Conservation (phyloP, 768 basidiomycete species). For the Phaffia tasmanica region DNA sequence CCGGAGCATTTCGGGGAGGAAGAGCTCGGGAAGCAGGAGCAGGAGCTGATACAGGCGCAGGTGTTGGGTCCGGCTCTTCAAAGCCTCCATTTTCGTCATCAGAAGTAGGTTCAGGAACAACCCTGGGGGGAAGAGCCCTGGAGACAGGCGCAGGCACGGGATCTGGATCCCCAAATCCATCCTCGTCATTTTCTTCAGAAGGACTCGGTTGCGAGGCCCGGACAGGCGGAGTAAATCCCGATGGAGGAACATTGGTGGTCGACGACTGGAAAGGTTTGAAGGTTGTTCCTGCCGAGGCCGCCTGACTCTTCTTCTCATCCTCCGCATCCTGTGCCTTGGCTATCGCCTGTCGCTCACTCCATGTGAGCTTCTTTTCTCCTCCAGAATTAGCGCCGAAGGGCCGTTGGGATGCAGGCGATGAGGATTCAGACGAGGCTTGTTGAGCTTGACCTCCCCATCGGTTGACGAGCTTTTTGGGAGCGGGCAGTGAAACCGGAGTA, state of each 20-base stretch:
- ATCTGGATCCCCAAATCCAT: slow-evolving; percentile 1
- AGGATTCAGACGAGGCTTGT: slow-evolving; percentile 18
- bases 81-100: slow-evolving; percentile 16
- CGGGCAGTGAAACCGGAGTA: slow-evolving; percentile 69
- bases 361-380: slow-evolving; percentile 69
- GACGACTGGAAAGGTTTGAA: slow-evolving; percentile 5
- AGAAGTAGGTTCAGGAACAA: slow-evolving; percentile 3
- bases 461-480: slow-evolving; percentile 79
- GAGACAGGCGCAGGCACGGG: slow-evolving; percentile 11
- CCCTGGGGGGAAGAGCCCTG: slow-evolving; percentile 15
- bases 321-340: slow-evolving; percentile 77
- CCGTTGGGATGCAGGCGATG: slow-evolving; percentile 22
- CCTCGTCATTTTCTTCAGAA: slow-evolving; percentile 2
- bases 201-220: not conserved
- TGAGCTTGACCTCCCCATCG: slow-evolving; percentile 38
- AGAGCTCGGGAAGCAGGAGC: slow-evolving; percentile 29
- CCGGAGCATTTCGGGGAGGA: too few species aligned
- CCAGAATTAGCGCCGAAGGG: slow-evolving; percentile 32
- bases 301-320: slow-evolving; percentile 57
- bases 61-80: slow-evolving; percentile 30
- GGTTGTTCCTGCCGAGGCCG: slow-evolving; percentile 3
- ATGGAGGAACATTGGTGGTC: not conserved
- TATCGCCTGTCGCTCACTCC: slow-evolving; percentile 85
- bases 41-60: slow-evolving; percentile 33
- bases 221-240: not conserved